Evolutionary conservation across 441 rosid genomes (phyloP).

Genomic region (Eruca vesicaria): DNA sequence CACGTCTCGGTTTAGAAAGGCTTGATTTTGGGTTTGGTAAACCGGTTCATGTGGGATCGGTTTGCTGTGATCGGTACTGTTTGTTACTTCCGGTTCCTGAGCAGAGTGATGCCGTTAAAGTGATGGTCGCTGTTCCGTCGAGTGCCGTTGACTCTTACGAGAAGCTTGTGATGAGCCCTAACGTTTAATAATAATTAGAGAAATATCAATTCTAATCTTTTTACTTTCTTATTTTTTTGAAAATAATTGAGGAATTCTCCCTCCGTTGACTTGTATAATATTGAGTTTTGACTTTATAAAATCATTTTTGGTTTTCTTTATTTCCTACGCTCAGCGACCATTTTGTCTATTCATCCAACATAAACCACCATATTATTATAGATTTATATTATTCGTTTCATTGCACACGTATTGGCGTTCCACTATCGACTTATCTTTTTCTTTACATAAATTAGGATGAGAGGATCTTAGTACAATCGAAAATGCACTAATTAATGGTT

Average conservation of each 20-base stretch:
- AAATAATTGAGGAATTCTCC: conserved; percentile 14
- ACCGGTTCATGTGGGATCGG: conserved; percentile 62
- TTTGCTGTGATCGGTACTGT: conserved; percentile 70
- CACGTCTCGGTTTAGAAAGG: conserved; percentile 66
- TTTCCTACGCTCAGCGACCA: neutral
- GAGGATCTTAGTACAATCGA: neutral
- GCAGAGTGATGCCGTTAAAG: conserved; percentile 58
- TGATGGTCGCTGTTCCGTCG: conserved; percentile 76
- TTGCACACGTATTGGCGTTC: conserved; percentile 19
- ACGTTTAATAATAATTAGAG: neutral
- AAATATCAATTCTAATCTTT: conserved; percentile 12
- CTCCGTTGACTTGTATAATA: conserved; percentile 34
- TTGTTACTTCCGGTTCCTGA: conserved; percentile 58
- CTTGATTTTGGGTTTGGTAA: conserved; percentile 78
- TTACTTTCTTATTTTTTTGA: neutral
- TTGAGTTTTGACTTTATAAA: conserved; percentile 36
- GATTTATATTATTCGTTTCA: neutral
- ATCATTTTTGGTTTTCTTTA: neutral
- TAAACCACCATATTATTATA: neutral
- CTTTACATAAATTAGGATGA: neutral
- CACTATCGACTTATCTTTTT: neutral
- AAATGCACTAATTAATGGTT: no score
- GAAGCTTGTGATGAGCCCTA: conserved; percentile 46
- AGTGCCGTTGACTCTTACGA: conserved; percentile 63
- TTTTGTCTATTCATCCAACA: conserved; percentile 9